phyloP scores from a whole-genome alignment of 1,284 basidiomycete genomes.

The Golubevia pallescens region DNA sequence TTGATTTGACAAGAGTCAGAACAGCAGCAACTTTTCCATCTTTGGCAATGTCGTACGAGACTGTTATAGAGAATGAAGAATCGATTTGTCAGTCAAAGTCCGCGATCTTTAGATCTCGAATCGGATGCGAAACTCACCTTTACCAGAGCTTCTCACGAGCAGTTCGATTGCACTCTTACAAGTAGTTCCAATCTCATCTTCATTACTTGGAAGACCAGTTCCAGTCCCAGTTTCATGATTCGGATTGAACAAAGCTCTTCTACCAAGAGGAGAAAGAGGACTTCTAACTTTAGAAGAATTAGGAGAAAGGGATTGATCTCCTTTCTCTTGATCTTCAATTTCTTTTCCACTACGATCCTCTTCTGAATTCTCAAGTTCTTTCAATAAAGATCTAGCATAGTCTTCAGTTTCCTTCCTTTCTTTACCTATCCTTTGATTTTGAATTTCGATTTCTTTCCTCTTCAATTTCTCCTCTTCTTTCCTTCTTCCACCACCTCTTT shows the following conservation, averaged over 20 bases:
- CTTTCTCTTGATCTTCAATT: neutral
- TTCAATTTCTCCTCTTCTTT: neutral
- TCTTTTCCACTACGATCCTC: neutral
- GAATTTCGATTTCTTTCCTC: neutral
- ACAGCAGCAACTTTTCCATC: conserved; percentile 56
- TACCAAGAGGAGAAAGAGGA: neutral
- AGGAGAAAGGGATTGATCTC: neutral
- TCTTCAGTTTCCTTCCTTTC: neutral
- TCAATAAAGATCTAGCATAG: neutral
- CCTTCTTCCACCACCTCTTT: neutral
- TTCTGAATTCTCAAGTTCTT: neutral
- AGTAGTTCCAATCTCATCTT: neutral
- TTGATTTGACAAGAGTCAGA: conserved; percentile 45
- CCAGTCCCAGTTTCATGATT: neutral
- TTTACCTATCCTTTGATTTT: neutral
- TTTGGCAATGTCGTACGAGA: conserved; percentile 61
- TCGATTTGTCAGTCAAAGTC: no score
- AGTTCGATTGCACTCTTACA: conserved; percentile 1
- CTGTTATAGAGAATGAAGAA: conserved; percentile 11
- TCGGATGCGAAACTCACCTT: conserved; percentile 1
- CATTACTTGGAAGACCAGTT: neutral
- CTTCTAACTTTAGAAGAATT: neutral
- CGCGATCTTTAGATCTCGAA: no score
- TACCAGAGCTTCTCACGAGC: neutral
- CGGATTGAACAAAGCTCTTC: neutral